Evolutionary conservation across 495 filamentous ascomycete genomes (phyloP), one percentile per base, ranked within the genome.

Genomic region (Apodospora peruviana): DNA sequence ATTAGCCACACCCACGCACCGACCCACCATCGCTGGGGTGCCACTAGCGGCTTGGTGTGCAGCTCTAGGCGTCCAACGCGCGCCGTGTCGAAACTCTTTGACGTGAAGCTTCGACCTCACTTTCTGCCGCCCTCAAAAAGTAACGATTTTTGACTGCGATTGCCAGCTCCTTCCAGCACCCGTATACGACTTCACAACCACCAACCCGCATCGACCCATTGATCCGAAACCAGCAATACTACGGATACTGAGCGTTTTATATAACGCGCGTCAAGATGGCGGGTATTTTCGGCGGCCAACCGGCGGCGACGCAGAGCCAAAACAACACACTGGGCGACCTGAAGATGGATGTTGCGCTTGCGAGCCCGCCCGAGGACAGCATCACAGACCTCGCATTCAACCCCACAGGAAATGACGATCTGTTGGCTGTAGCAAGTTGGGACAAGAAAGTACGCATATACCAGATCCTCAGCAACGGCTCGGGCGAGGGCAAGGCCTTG

Each of bases 391-490:
- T 96, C 49, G 75, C 75, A 17, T 95, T 91, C 69, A 90, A 86
- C 40, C 82, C 86, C 24, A 59, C 53, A 41, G 59, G 60, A n/a
- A 48, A 50, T 45, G 58, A 71, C 45, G 86, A 94, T 48, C 81
- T 87, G 60, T 71, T 96, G 1, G 88, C 90, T 9, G 87, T 91
- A 19, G 73, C 88, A 24, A 91, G 86, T 40, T 96, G 90, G 90
- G 90, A 96, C 67, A 90, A 89, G 67, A 91, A 89, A 59, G 86
- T 91, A 48, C 85, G 87, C 53, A 86, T 95, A 56, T 96, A 94
- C 70, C 86, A 94, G 59, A 84, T 95, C 65, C 77, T 84, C 54
- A 68, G 70, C 21, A 78, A 80, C 48, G 85, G 86, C 12, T 75
- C 81, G 49, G 86, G 82, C 56, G 71, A 83, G 63, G 84, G 85